Percentiles rank a stretch among this genome's conserved stretches.
Conservation (phyloP, 306 rosid genomes). For the Cucumis sativus region Cucumber_9930_V3 NC_026658.2:26360001-26360500, state of each 20-base stretch:
- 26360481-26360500: conserved; percentile 19
- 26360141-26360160: conserved; percentile 70
- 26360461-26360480: conserved; percentile 29
- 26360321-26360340: not conserved
- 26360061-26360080: conserved; percentile 57
- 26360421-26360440: conserved; percentile 70
- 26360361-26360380: conserved; percentile 71
- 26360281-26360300: not conserved
- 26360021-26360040: conserved; percentile 32
- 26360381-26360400: conserved; percentile 86
- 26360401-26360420: conserved; percentile 90
- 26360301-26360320: no score
- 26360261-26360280: not conserved
- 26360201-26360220: conserved; percentile 47
- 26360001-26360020: conserved; percentile 42
- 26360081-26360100: conserved; percentile 46
- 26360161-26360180: conserved; percentile 86
- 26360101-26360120: conserved; percentile 85
- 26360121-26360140: conserved; percentile 76
- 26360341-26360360: conserved; percentile 25
- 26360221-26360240: conserved; percentile 95
- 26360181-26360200: conserved; percentile 66
- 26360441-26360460: conserved; percentile 63
- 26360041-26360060: conserved; percentile 21
- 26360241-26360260: conserved; percentile 53